Conservation (phyloP, 2,329 filamentous ascomycete species). For the Epichloe scottii region DNA sequence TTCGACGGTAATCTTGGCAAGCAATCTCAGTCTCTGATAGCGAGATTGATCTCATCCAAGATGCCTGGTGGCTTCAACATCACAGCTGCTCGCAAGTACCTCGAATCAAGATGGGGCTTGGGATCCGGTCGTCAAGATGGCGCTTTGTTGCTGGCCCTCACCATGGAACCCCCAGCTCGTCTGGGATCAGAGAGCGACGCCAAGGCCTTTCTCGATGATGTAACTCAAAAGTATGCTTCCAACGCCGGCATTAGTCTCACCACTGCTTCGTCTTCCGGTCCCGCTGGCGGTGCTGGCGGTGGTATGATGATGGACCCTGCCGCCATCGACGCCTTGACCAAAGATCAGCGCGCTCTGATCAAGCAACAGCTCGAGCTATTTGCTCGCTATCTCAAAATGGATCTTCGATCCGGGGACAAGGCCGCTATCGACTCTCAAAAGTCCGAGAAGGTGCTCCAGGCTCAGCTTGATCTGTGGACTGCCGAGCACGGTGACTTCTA, state of each 20-base stretch:
- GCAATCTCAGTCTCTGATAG: slow-evolving; percentile 85
- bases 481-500: slow-evolving; percentile 96
- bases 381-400: slow-evolving; percentile 92
- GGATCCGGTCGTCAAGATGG: slow-evolving; percentile 81
- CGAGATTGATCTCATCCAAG: slow-evolving; percentile 91
- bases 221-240: slow-evolving; percentile 78
- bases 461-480: slow-evolving; percentile 88
- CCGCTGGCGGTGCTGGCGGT: slow-evolving; percentile 54
- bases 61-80: slow-evolving; percentile 99
- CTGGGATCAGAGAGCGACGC: slow-evolving; percentile 82
- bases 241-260: slow-evolving; percentile 75
- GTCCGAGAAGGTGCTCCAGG: slow-evolving; percentile 76
- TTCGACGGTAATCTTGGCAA: slow-evolving; percentile 98
- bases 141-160: slow-evolving; percentile 75
- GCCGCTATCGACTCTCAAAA: slow-evolving; percentile 75
- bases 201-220: slow-evolving; percentile 82
- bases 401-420: slow-evolving; percentile 93
- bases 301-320: slow-evolving; percentile 99
- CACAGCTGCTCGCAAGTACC: slow-evolving; percentile 84
- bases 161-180: slow-evolving; percentile 82
- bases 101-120: slow-evolving; percentile 89
- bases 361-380: slow-evolving; percentile 96
- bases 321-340: slow-evolving; percentile 90
- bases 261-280: slow-evolving; percentile 60
- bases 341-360: slow-evolving; percentile 90